phyloP scores from a whole-genome alignment of 805 yeast species.

The Myxozyma geophila region DNA sequence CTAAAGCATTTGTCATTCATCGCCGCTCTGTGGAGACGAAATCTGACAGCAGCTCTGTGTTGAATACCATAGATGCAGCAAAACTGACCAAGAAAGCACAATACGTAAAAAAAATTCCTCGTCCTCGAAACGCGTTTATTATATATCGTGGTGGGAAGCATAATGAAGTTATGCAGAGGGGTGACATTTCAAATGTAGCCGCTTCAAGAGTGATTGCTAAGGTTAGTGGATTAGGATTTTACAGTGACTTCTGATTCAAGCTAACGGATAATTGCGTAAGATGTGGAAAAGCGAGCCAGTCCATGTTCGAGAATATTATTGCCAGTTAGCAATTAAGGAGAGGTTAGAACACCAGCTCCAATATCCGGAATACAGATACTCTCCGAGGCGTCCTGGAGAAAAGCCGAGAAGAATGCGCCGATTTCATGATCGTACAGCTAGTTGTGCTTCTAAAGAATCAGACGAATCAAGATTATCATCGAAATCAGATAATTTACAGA shows the following conservation, averaged over 20 bases:
- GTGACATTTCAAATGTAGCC: constrained; percentile 21
- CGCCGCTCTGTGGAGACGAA: not conserved
- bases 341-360: constrained; percentile 11
- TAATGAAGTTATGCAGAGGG: constrained; percentile 21
- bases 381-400: constrained; percentile 23
- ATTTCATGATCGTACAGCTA: not conserved
- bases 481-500: too few species aligned
- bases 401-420: constrained; percentile 12
- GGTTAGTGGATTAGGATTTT: constrained; percentile 5
- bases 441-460: too few species aligned
- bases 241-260: too few species aligned
- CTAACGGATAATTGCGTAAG: too few species aligned
- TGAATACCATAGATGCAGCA: not conserved
- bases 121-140: constrained; percentile 30
- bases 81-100: not conserved
- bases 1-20: not conserved
- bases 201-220: constrained; percentile 27
- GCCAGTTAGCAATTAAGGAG: constrained; percentile 18
- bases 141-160: constrained; percentile 26
- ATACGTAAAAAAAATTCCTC: constrained; percentile 19
- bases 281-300: constrained; percentile 29
- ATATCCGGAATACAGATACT: constrained; percentile 22
- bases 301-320: constrained; percentile 18
- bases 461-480: too few species aligned
- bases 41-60: not conserved